phyloP scores from a whole-genome alignment of 495 filamentous ascomycete genomes.

The Elasticomyces elasticus region DNA sequence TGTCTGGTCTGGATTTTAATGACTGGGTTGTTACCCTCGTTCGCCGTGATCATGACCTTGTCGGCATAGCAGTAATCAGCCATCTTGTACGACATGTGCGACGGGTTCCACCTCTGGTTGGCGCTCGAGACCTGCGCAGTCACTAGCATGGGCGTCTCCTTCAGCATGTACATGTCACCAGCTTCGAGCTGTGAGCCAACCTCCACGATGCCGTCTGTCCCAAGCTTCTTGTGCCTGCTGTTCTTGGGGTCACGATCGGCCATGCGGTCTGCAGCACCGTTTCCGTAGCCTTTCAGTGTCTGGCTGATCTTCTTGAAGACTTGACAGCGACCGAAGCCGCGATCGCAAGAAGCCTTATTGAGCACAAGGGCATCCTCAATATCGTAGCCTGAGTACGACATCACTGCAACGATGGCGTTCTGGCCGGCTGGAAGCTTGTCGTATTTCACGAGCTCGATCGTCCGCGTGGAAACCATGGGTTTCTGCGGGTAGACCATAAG shows the following conservation, averaged over 20 bases:
- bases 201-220: slow-evolving; percentile 69
- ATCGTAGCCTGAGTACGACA: slow-evolving; percentile 99
- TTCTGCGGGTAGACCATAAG: slow-evolving; percentile 97
- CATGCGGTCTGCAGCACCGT: slow-evolving; percentile 65
- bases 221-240: slow-evolving; percentile 60
- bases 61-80: slow-evolving; percentile 81
- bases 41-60: slow-evolving; percentile 82
- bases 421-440: slow-evolving; percentile 95
- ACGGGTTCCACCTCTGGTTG: slow-evolving; percentile 11
- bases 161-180: slow-evolving; percentile 81
- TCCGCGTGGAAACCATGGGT: slow-evolving; percentile 91
- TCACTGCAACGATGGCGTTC: slow-evolving; percentile 93
- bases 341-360: slow-evolving; percentile 88
- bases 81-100: slow-evolving; percentile 70
- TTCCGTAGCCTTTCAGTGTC: slow-evolving; percentile 58
- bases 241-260: slow-evolving; percentile 53
- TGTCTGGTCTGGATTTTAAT: slow-evolving; percentile 90
- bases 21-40: slow-evolving; percentile 67
- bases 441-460: slow-evolving; percentile 94
- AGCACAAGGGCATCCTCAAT: slow-evolving; percentile 96
- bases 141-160: slow-evolving; percentile 66
- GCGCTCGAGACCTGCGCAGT: slow-evolving; percentile 46
- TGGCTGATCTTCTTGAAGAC: slow-evolving; percentile 56
- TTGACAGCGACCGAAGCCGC: slow-evolving; percentile 91
- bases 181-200: slow-evolving; percentile 64